Conservation (phyloP, 768 basidiomycete species). For the Sporobolomyces pararoseus region DNA sequence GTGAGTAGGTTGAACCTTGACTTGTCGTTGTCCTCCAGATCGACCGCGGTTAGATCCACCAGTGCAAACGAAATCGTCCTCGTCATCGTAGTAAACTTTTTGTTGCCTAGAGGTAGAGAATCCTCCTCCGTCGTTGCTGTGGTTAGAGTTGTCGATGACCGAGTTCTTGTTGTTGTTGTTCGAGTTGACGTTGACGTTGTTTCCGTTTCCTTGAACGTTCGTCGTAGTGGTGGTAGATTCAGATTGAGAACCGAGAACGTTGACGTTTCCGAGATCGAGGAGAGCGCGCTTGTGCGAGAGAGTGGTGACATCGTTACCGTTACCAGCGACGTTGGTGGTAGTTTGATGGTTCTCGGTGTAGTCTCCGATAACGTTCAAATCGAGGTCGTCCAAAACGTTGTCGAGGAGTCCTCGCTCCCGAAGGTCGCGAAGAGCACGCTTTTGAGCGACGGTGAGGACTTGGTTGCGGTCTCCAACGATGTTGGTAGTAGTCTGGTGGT, state of each 20-base stretch:
- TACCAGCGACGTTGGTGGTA: conserved; percentile 17
- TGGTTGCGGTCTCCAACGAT: conserved; percentile 13
- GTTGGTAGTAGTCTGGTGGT: conserved; percentile 13
- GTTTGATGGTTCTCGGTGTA: conserved; percentile 10
- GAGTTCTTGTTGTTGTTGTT: conserved; percentile 17
- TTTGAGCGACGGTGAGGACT: conserved; percentile 3
- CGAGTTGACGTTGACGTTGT: conserved; percentile 25
- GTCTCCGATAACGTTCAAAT: conserved; percentile 15
- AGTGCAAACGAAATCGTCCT: conserved; percentile 11
- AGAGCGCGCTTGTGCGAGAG: conserved; percentile 16
- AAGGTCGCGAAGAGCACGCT: background rate
- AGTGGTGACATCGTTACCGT: conserved; percentile 10
- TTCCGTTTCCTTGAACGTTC: conserved; percentile 25
- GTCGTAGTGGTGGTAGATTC: conserved; percentile 11
- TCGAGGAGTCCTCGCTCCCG: conserved; percentile 7
- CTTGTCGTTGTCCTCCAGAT: conserved; percentile 22
- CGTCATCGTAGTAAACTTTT: background rate
- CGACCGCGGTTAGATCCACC: conserved; percentile 21
- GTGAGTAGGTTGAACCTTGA: conserved; percentile 6
- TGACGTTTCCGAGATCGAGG: conserved; percentile 27
- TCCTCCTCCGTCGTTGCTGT: background rate
- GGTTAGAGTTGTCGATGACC: conserved; percentile 10
- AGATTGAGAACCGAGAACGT: conserved; percentile 2
- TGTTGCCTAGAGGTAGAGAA: background rate
- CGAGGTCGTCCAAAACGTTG: conserved; percentile 14